Base-by-base conservation (phyloP, 345 rosid species). In the Microcos paniculata region DNA sequence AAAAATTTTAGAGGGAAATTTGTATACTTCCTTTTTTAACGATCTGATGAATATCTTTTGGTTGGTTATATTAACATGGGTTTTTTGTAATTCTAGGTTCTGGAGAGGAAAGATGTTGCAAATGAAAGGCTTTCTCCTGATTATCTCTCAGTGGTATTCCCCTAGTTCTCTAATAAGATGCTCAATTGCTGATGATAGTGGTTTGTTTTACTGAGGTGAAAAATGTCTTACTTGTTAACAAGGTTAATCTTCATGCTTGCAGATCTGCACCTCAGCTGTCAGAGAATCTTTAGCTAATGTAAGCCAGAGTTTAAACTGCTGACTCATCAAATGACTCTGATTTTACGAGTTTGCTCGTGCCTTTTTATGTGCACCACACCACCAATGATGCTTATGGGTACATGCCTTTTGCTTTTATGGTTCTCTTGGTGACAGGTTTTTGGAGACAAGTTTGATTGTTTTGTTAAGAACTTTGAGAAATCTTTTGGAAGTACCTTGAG, bases 261-360 rank as follows among this genome's bases (percentile, higher is more conserved):
- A 96, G 99, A 85, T 96, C 33, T 96, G 97, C 80, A 82, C 93
- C 77, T 86, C 90, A 2, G 96, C 92, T 74, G 96, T 91, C 76
- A 88, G 81, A 83, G 98, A 92, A 86, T 91, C 98, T 61, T 83
- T 96, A 84, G 89, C 90, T 82, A 90, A 88, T 91, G 98, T 94
- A 89, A 94, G 97, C 69, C 69, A 66, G 80, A 81, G 73, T 82
- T 77, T 76, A 73, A 82, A 80, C 76, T 80, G 81, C 88, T 52
- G 78, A 73, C 63, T 85, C 71, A 23, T 75, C 74, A 19, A 55
- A 75, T 84, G 80, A 62, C 80, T 78, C 86, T 87, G 76, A 61
- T 84, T 80, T 80, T 72, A 55, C 79, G 15, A 86, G 83, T 79
- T 84, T 72, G 71, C 26, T 76, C 9, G 10, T 73, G 68, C 71